phyloP scores from a whole-genome alignment of 176 grass and related monocot species.

The Oryza rufipogon region DNA sequence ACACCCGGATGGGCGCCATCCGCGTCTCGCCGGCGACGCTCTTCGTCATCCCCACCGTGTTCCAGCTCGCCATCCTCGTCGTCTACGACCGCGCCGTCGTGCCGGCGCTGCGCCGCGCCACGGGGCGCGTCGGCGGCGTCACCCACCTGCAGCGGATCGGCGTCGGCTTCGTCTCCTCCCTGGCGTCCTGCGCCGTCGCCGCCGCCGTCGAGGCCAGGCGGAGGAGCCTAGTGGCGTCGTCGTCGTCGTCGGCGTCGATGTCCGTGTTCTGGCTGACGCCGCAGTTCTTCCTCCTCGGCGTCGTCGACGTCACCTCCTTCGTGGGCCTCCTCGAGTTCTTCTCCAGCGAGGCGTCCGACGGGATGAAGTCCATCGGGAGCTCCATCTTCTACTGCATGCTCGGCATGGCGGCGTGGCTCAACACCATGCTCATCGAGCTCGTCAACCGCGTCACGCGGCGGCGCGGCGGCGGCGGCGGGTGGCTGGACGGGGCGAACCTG shows the following conservation, averaged over 20 bases:
- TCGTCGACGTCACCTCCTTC: constrained; percentile 87
- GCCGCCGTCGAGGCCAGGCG: constrained; percentile 74
- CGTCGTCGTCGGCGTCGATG: not conserved
- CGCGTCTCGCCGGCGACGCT: constrained; percentile 66
- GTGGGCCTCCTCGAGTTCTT: constrained; percentile 92
- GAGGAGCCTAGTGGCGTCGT: constrained; percentile 2
- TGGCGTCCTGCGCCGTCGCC: constrained; percentile 45
- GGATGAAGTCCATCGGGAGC: constrained; percentile 87
- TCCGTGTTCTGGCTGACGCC: constrained; percentile 72
- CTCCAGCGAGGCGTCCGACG: constrained; percentile 69
- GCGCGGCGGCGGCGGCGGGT: constrained; percentile 42
- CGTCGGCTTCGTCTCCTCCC: constrained; percentile 49
- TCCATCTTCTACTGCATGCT: constrained; percentile 81
- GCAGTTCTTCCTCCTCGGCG: constrained; percentile 82
- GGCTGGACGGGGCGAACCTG: constrained; percentile 75
- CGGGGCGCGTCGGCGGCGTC: constrained; percentile 64
- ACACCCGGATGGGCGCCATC: constrained; percentile 59
- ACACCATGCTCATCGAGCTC: constrained; percentile 64
- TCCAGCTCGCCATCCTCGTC: constrained; percentile 69
- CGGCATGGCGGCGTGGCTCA: constrained; percentile 66
- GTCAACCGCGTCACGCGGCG: constrained; percentile 60
- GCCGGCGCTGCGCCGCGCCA: constrained; percentile 53
- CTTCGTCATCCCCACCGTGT: constrained; percentile 63
- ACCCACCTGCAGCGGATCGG: constrained; percentile 76
- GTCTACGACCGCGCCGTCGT: constrained; percentile 70